These are phyloP conservation scores for Kurtzmaniella fragi DNA, from an alignment of 805 yeast species.

Conservation along the genomic window DNA sequence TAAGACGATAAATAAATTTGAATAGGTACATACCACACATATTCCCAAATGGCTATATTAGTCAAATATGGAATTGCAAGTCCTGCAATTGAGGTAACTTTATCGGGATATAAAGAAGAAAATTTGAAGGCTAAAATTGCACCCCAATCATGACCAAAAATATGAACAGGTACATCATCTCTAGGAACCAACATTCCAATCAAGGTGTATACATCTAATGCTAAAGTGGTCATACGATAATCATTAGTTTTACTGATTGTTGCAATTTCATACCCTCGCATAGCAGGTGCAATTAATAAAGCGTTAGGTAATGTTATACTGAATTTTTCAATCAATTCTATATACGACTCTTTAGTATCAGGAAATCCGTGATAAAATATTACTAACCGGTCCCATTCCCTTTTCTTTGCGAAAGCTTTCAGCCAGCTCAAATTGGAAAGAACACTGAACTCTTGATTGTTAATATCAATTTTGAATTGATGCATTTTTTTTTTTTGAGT, in stretches of 20 bases:
- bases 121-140: slow-evolving; percentile 32
- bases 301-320: slow-evolving; percentile 11
- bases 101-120: slow-evolving; percentile 29
- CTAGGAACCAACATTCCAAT: slow-evolving; percentile 16
- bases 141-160: slow-evolving; percentile 44
- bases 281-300: slow-evolving; percentile 26
- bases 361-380: slow-evolving; percentile 36
- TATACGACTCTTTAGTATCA: slow-evolving; percentile 27
- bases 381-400: slow-evolving; percentile 16
- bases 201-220: slow-evolving; percentile 31
- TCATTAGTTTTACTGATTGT: slow-evolving; percentile 16
- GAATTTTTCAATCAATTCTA: slow-evolving; percentile 18
- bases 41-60: slow-evolving; percentile 21
- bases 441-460: too few relatives aligned
- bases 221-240: slow-evolving; percentile 24
- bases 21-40: slow-evolving; percentile 24
- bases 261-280: slow-evolving; percentile 35
- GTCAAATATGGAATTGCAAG: slow-evolving; percentile 35
- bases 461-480: too few relatives aligned
- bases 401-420: neutral
- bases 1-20: slow-evolving; percentile 32
- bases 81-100: slow-evolving; percentile 26
- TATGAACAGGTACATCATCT: slow-evolving; percentile 24
- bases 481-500: too few relatives aligned
- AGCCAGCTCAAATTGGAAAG: too few relatives aligned